Evolutionary conservation across 108 stramenopile species (phyloP), one percentile per base, ranked within the genome.

Genomic region (Nitzschia inconspicua): DNA sequence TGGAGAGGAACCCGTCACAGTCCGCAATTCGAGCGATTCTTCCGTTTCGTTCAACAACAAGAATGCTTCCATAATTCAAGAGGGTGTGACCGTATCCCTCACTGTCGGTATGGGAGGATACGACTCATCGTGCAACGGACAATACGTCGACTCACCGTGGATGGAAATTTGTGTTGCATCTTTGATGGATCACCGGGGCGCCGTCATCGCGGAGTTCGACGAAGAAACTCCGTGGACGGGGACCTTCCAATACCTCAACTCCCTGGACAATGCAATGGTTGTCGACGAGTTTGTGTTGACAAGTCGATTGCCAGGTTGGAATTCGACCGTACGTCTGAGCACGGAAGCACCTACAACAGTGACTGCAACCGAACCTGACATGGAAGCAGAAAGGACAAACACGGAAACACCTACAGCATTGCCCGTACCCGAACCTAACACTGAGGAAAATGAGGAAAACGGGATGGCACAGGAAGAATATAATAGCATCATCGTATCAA

Each of bases 161-260:
- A 54, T 54, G 53, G 53, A 54, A 7, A 54, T n/a, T 23, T 54
- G 53, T 23, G 24, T 54, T 23, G 9, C 53, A 31, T 35, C 35
- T 20, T 22, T 5, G 6, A 54, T 32, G 34, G 36, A 54, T 28
- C 53, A 54, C 24, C 53, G 53, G 20, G 53, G 53, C 4, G 53
- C 53, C 7, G 19, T 54, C 4, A 54, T 54, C 13, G 53, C 53
- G 8, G 53, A 35, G 34, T 54, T 54, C 20, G 34, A 54, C 30
- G 53, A 54, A 36, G 24, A 36, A 9, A 28, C 34, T 54, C 26
- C 53, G 11, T 16, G n/a, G 35, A 16, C 25, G 24, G 53, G 53
- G 3, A 54, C 34, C 18, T 54, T 54, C 24, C 53, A 31, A 37
- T 54, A 54, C 11, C 34, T 54, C 35, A 54, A 54, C 53, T 54